Evolutionary conservation across 805 yeast species (phyloP).

Genomic region (Grigorovia jiainica): DNA sequence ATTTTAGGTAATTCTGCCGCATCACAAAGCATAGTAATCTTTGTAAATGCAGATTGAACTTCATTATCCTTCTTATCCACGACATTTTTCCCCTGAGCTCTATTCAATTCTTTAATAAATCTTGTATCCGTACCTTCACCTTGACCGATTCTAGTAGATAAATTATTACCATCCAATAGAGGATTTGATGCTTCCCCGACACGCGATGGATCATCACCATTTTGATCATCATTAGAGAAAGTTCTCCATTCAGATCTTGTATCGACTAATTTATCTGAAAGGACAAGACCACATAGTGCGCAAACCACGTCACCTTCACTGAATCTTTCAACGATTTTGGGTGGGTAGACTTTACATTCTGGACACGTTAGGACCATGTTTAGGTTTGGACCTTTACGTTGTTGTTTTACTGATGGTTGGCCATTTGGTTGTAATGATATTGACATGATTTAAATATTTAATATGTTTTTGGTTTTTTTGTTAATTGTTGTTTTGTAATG

Average conservation of each 20-base stretch:
- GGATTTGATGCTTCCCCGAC: slow-evolving; percentile 98
- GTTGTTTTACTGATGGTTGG: neutral
- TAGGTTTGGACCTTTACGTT: slow-evolving; percentile 60
- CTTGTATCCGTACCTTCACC: slow-evolving; percentile 82
- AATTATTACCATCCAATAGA: slow-evolving; percentile 78
- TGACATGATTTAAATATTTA: too few species aligned
- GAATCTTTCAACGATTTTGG: slow-evolving; percentile 87
- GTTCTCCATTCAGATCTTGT: slow-evolving; percentile 99
- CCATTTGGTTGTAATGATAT: neutral
- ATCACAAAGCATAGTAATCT: slow-evolving; percentile 92
- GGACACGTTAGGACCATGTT: slow-evolving; percentile 90
- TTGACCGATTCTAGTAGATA: slow-evolving; percentile 84
- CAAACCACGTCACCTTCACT: slow-evolving; percentile 98
- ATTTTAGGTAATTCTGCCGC: slow-evolving; percentile 90
- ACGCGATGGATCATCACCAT: slow-evolving; percentile 97
- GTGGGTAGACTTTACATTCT: slow-evolving; percentile 92
- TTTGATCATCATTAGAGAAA: slow-evolving; percentile 93
- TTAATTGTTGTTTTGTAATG: neutral
- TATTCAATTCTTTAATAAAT: slow-evolving; percentile 78
- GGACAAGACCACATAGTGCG: slow-evolving; percentile 90
- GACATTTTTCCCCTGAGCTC: slow-evolving; percentile 79
- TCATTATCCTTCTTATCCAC: slow-evolving; percentile 86
- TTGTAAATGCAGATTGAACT: slow-evolving; percentile 78
- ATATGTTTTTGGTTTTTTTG: neutral
- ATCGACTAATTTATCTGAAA: slow-evolving; percentile 86